Conservation (phyloP, 805 yeast species). For the Yarrowia phangngaensis region DNA sequence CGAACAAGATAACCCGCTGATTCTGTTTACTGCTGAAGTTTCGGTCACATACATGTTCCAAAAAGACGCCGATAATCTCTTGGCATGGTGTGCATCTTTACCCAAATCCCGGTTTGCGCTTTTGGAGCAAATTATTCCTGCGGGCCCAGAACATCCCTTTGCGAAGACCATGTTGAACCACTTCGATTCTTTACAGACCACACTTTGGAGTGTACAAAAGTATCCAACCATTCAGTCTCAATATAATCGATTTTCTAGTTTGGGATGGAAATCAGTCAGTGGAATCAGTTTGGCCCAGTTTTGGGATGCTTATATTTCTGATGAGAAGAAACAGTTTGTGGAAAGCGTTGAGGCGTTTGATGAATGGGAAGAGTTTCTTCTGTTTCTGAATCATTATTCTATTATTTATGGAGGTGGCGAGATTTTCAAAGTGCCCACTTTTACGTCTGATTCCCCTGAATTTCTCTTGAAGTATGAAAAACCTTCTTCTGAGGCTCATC, state of each 20-base stretch:
- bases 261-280: conserved; percentile 44
- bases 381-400: conserved; percentile 72
- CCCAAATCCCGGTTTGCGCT: conserved; percentile 57
- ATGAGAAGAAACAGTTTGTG: conserved; percentile 43
- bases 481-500: conserved; percentile 29
- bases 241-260: conserved; percentile 45
- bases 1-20: conserved; percentile 27
- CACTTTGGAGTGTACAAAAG: conserved; percentile 57
- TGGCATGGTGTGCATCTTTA: conserved; percentile 47
- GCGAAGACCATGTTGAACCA: conserved; percentile 72
- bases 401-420: conserved; percentile 61
- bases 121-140: conserved; percentile 69
- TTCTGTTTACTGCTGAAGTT: conserved; percentile 73
- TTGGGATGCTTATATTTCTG: conserved; percentile 51
- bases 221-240: conserved; percentile 56
- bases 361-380: conserved; percentile 76
- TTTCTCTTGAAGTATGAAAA: background rate
- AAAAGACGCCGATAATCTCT: conserved; percentile 58
- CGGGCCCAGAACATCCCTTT: conserved; percentile 60
- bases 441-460: background rate
- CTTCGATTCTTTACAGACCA: conserved; percentile 61
- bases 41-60: conserved; percentile 77
- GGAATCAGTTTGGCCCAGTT: conserved; percentile 51
- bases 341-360: conserved; percentile 64
- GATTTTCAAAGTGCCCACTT: conserved; percentile 25